Evolutionary conservation across 768 basidiomycete species (phyloP), one percentile per base, ranked within the genome.

Genomic region (Russula vinacea): DNA sequence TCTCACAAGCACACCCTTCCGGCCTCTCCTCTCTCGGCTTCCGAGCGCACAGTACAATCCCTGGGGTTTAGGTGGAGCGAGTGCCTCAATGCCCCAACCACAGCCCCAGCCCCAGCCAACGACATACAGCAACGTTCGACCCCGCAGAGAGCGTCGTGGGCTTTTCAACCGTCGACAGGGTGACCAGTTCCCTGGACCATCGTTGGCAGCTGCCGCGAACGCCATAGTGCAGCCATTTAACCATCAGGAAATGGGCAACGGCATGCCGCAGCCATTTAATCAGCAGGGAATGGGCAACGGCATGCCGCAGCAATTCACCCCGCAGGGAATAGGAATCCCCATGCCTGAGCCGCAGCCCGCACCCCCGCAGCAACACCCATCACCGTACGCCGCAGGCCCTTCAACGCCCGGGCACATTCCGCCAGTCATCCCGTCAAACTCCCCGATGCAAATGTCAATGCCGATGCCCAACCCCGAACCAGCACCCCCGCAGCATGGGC

Each of bases 1-100:
- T 9, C 87, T 85, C 72, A 78, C 81, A 14, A 73, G 74, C 32
- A 78, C 84, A 0, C 85, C 85, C 0, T 88, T 88, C 71, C 80
- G 81, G 57, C 73, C 76, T 0, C 72, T 89, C 0, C 75, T 87
- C 7, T 60, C 67, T 16, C 78, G 79, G 58, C 80, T 87, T 19
- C 84, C 82, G 1, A 76, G 67, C 5, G 32, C 64, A 24, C 64
- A 58, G 73, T 19, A 74, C 72, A 19, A 73, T 73, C 10, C 77
- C 75, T 64, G 66, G 58, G 57, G 56, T 2, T 3, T 58, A 14
- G 11, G 51, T 11, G 56, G 29, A 24, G 8, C 26, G 5, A 14
- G 2, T 19, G 6, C 6, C 47, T 3, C 40, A 24, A 37, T 50
- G 50, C 45, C 24, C 3, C 56, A 45, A n/a, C 42, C 9, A 5